Evolutionary conservation across 495 filamentous ascomycete genomes (phyloP), one percentile per base, ranked within the genome.

Genomic region (Tirmania nivea): DNA sequence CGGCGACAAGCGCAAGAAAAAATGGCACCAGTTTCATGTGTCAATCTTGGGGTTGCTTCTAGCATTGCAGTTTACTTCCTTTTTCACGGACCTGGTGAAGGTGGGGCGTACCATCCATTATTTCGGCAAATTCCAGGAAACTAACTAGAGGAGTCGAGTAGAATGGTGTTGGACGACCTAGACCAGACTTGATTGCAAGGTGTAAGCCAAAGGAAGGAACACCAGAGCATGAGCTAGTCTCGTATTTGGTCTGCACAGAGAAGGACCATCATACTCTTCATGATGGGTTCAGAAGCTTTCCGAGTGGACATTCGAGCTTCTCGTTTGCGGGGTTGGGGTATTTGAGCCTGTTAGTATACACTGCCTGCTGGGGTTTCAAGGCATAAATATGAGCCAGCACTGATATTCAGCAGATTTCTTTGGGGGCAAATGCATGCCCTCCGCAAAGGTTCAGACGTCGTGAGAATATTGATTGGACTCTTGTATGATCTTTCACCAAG

Each of bases 231-330:
- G 60, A 67, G 4, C 73, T 94, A 14, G 83, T 96, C 37, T 73
- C 71, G 10, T 78, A 82, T 60, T 74, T 78, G 19, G 78, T 92
- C 4, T 96, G 89, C 66, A 94, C 85, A 3, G 75, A 94, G 64
- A 73, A 75, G 0, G 69, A 80, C 57, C 76, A 81, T 55, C 85
- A 89, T 59, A 77, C 73, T 3, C 70, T 96, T 3, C 84, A 94
- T 57, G 89, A 96, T 64, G 89, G 89, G 8, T 96, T 86, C 81
- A 77, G 88, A 42, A 87, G 81, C 50, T 96, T 95, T 57, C 89
- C 89, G 3, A 86, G 80, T 52, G 89, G 89, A 3, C 89, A 96
- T 63, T 82, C 77, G 52, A 83, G 78, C 61, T 90, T 93, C 57
- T 76, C 86, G 0, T 96, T 94, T 59, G 75, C 73, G 54, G 89